Base-by-base conservation (phyloP, 2,329 filamentous ascomycete species). In the Fusarium scirpi region DNA sequence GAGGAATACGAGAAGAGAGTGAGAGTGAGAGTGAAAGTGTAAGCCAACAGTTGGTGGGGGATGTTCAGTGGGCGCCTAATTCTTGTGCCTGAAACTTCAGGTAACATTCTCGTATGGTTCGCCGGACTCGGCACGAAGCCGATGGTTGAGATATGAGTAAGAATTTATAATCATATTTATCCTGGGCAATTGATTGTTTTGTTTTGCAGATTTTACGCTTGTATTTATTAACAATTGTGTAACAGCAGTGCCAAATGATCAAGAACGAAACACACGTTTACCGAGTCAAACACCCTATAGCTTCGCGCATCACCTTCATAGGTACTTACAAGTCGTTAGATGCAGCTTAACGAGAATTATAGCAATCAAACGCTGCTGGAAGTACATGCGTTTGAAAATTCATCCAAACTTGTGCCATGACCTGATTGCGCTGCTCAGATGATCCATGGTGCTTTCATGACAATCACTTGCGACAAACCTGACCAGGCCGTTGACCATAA, bases 31-130 rank as follows among this genome's bases (percentile, higher is more conserved):
- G 13, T n/a, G 18, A 7, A 9, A 16, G 45, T 15, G 51, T 15
- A 29, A 15, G 32, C 16, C 13, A 16, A 16, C 24, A 41, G 38
- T 30, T 11, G 29, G 43, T 5, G 51, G 45, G 49, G 45, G 62
- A 38, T 8, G 7, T 2, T 18, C 15, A 13, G 16, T 18, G 20
- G 46, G 15, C 24, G 41, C 63, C 63, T 69, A 13, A 49, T 34
- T 25, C 22, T 49, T 10, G 9, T 43, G 67, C 67, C 67, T 70
- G n/a, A 65, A 24, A 32, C 16, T 25, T 58, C n/a, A 68, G 67
- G 58, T 67, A 25, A 38, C 10, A n/a, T 38, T 57, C 40, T 60
- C 44, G 40, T 34, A 5, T 15, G 9, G 30, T 70, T 46, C 22
- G 20, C 32, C 34, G 18, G 16, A 16, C 34, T 18, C 24, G 22